These are phyloP conservation scores for Papiliotrema laurentii DNA, from an alignment of 1,284 basidiomycete genomes.

Conservation along the genomic window DNA sequence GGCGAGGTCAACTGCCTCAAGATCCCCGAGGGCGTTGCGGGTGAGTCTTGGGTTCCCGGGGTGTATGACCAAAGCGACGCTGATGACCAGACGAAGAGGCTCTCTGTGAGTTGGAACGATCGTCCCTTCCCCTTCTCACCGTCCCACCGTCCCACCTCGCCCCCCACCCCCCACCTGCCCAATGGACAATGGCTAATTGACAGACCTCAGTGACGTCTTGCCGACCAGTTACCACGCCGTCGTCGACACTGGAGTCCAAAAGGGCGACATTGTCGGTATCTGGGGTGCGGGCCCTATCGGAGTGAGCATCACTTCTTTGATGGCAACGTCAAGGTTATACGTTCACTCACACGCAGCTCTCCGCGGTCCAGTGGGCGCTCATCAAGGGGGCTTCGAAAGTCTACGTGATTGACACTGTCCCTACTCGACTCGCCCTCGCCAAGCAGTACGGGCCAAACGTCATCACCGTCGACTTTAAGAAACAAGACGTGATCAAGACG, in stretches of 20 bases:
- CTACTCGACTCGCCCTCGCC: constrained; percentile 61
- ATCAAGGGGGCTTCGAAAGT: constrained; percentile 67
- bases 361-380: constrained; percentile 59
- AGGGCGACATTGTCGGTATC: constrained; percentile 53
- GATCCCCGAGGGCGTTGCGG: constrained; percentile 61
- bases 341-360: constrained; percentile 43
- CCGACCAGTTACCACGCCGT: constrained; percentile 64
- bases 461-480: constrained; percentile 62
- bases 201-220: constrained; percentile 64
- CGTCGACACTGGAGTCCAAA: constrained; percentile 54
- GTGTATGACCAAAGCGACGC: background rate
- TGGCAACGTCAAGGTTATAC: background rate
- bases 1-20: constrained; percentile 65
- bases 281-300: constrained; percentile 44
- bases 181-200: background rate
- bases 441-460: constrained; percentile 53
- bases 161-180: no score
- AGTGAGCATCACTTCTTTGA: constrained; percentile 7
- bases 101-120: constrained; percentile 17
- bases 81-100: constrained; percentile 25
- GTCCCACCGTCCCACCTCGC: no score
- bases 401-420: constrained; percentile 66
- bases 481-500: constrained; percentile 57
- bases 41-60: constrained; percentile 49
- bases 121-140: no score